These are phyloP conservation scores for Byssoonygena ceratinophila DNA, from an alignment of 2,329 filamentous ascomycete species.

Conservation along the genomic window DNA sequence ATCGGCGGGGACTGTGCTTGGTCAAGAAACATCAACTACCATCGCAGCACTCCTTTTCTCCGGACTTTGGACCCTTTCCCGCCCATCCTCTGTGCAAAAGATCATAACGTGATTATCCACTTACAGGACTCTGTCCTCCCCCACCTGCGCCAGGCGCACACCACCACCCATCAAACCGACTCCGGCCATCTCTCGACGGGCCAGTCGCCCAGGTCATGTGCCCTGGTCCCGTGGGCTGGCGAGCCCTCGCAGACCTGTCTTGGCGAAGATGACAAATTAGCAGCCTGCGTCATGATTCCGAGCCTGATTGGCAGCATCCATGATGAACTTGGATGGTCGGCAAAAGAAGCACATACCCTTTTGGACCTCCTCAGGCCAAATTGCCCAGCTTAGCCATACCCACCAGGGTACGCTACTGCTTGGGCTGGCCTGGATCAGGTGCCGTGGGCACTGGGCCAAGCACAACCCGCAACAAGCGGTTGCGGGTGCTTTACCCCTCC, in stretches of 20 bases:
- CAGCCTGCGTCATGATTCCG: neutral
- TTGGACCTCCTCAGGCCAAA: neutral
- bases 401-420: neutral
- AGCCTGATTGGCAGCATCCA: neutral
- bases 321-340: no score
- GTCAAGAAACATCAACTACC: no score
- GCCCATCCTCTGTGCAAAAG: neutral
- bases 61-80: neutral
- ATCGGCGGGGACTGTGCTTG: no score
- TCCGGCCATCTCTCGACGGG: neutral
- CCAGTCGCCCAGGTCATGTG: conserved; percentile 14
- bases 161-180: neutral
- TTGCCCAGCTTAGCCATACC: neutral
- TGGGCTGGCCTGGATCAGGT: neutral
- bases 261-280: conserved; percentile 13
- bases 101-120: neutral
- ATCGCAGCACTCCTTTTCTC: neutral
- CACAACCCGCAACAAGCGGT: neutral
- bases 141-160: neutral
- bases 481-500: neutral
- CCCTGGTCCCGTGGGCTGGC: conserved; percentile 14
- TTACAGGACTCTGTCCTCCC: neutral
- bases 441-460: neutral
- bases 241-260: conserved; percentile 3
- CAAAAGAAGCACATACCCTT: no score